Percentiles rank a stretch among this genome's conserved stretches.
phyloP scores from a whole-genome alignment of 148 eudicot species.

The Cornus suecica region DNA sequence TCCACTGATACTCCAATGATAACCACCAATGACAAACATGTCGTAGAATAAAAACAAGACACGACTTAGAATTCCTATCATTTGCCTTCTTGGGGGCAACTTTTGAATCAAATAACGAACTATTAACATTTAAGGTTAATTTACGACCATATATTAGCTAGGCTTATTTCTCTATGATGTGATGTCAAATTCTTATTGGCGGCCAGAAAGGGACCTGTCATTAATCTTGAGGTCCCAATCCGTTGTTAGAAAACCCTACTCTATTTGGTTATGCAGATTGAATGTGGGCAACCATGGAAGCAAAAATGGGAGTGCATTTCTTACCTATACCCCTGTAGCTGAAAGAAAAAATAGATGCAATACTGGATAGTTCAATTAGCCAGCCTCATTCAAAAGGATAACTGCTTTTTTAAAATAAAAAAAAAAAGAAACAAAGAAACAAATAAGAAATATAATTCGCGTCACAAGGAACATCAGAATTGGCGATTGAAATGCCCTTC shows the following conservation, averaged over 20 bases:
- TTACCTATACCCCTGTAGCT: too few species aligned
- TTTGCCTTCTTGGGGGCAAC: neutral
- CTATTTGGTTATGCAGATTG: neutral
- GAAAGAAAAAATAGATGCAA: too few species aligned
- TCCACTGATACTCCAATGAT: neutral
- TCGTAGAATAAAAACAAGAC: neutral
- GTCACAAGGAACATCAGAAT: neutral
- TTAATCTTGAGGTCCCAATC: neutral
- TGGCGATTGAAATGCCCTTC: neutral
- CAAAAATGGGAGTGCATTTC: too few species aligned
- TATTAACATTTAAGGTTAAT: too few species aligned
- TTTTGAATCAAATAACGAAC: too few species aligned
- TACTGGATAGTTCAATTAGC: neutral
- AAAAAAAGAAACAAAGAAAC: too few species aligned
- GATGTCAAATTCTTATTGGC: neutral
- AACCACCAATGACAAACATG: neutral
- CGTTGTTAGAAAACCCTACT: neutral
- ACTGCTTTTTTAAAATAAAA: too few species aligned
- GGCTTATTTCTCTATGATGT: too few species aligned
- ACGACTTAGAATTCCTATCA: neutral
- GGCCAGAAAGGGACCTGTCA: neutral
- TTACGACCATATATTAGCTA: too few species aligned
- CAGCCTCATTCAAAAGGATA: neutral
- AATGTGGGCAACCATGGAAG: neutral
- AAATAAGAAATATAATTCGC: neutral